These are phyloP conservation scores for Mycena pura DNA, from an alignment of 768 basidiomycete genomes.

Conservation along the genomic window DNA sequence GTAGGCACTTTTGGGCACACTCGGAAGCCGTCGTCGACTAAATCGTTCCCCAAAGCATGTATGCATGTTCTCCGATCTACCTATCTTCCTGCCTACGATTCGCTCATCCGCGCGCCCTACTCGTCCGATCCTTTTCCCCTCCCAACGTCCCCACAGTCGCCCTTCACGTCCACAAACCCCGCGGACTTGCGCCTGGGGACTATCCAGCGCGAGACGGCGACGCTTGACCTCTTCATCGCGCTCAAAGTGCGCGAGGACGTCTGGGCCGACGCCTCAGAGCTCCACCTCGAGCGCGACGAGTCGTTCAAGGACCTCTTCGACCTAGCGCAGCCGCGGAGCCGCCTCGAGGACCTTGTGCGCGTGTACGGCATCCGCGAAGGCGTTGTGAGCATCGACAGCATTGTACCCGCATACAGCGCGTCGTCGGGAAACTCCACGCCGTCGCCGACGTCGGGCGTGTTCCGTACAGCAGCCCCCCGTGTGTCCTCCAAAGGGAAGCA, in stretches of 20 bases:
- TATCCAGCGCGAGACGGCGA: conserved; percentile 73
- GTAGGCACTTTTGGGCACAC: conserved; percentile 42
- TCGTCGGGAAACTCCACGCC: conserved; percentile 13
- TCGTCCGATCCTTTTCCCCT: conserved; percentile 81
- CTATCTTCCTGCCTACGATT: conserved; percentile 70
- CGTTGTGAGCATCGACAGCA: conserved; percentile 40
- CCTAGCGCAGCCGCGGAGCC: conserved; percentile 72
- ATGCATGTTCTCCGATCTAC: conserved; percentile 84
- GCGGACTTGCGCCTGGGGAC: conserved; percentile 42
- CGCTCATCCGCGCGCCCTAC: conserved; percentile 71
- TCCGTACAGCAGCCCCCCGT: conserved; percentile 14
- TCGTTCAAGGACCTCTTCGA: conserved; percentile 83
- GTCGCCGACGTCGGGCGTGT: conserved; percentile 24
- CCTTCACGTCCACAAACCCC: conserved; percentile 29
- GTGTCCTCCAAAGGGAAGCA: conserved; percentile 13
- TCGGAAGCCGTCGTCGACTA: neutral
- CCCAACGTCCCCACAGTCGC: conserved; percentile 35
- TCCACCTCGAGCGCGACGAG: conserved; percentile 79
- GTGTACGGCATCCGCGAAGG: conserved; percentile 49
- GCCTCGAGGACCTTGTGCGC: conserved; percentile 78
- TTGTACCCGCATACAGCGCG: neutral
- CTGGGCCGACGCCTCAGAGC: conserved; percentile 72
- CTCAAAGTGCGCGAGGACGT: conserved; percentile 84
- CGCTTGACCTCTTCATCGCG: conserved; percentile 81
- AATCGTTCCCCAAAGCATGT: conserved; percentile 52